A percentile compares a stretch with the other conserved stretches of the same genome.
phyloP scores from a whole-genome alignment of 352 stramenopile species.

The Phytophthora europaea region DNA sequence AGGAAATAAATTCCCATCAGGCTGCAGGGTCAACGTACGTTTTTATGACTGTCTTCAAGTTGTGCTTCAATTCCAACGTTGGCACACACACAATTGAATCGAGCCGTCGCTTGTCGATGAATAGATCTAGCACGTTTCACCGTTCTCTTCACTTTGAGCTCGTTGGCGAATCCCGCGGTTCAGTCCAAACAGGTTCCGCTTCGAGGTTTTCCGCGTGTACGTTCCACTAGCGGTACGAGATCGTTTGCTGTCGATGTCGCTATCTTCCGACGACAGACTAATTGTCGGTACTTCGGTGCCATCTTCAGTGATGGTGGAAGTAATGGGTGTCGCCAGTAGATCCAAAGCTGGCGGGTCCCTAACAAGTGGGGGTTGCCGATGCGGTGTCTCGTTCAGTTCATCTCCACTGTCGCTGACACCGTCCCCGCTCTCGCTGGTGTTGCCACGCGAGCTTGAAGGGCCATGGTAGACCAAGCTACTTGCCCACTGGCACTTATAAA shows the following conservation, averaged over 20 bases:
- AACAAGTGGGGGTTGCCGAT: slow-evolving; percentile 13
- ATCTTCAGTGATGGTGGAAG: slow-evolving; percentile 34
- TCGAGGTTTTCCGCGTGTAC: slow-evolving; percentile 35
- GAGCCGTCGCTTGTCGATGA: background rate
- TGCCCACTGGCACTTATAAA: slow-evolving; percentile 81
- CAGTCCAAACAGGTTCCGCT: slow-evolving; percentile 38
- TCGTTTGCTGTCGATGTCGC: slow-evolving; percentile 18
- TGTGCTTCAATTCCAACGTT: slow-evolving; percentile 34
- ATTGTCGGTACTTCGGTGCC: slow-evolving; percentile 29
- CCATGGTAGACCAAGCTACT: slow-evolving; percentile 59
- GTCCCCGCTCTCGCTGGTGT: background rate
- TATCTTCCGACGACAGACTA: slow-evolving; percentile 38
- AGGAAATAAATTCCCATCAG: slow-evolving; percentile 1
- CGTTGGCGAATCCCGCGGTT: slow-evolving; percentile 32
- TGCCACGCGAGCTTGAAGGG: slow-evolving; percentile 26
- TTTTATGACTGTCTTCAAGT: slow-evolving; percentile 3
- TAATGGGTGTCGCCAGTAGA: slow-evolving; percentile 37
- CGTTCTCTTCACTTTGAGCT: slow-evolving; percentile 39
- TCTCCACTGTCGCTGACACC: slow-evolving; percentile 15
- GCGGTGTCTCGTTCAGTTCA: slow-evolving; percentile 27
- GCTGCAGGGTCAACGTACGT: slow-evolving; percentile 7
- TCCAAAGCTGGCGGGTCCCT: slow-evolving; percentile 37
- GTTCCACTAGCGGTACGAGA: slow-evolving; percentile 40
- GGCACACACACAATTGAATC: slow-evolving; percentile 4
- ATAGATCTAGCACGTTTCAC: slow-evolving; percentile 22